Percentiles rank a stretch among this genome's conserved stretches.
phyloP scores from a whole-genome alignment of 2,329 filamentous ascomycete species.

The Diplodia corticola region DNA sequence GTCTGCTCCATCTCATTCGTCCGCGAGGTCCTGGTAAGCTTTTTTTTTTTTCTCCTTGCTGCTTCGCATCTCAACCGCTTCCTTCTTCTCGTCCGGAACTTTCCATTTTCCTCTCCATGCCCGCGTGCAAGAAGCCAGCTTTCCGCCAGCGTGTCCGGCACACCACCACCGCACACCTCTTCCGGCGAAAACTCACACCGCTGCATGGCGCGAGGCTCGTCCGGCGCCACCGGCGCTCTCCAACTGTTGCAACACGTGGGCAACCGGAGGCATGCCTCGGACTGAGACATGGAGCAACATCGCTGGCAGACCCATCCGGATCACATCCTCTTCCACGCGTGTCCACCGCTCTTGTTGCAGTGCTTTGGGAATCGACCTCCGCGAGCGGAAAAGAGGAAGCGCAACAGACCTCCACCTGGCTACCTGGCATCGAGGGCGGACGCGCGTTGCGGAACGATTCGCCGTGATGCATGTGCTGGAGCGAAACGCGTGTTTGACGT shows the following conservation, averaged over 20 bases:
- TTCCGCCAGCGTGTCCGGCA: not conserved
- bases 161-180: not conserved
- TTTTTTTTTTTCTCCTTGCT: constrained; percentile 24
- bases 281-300: not conserved
- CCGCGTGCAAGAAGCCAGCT: not conserved
- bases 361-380: not conserved
- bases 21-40: constrained; percentile 76
- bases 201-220: not conserved
- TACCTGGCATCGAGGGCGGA: not conserved
- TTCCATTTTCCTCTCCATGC: constrained; percentile 24
- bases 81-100: constrained; percentile 24
- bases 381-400: not conserved
- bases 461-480: not conserved
- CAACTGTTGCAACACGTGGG: not conserved
- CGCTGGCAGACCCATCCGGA: not conserved
- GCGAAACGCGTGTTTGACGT: not conserved
- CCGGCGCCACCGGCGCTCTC: not conserved
- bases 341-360: not conserved
- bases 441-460: not conserved
- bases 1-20: constrained; percentile 83
- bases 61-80: constrained; percentile 26
- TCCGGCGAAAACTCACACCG: constrained; percentile 2
- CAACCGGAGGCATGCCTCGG: not conserved
- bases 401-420: not conserved
- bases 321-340: not conserved